Evolutionary conservation across 345 rosid species (phyloP).

Genomic region (Geranium brycei): DNA sequence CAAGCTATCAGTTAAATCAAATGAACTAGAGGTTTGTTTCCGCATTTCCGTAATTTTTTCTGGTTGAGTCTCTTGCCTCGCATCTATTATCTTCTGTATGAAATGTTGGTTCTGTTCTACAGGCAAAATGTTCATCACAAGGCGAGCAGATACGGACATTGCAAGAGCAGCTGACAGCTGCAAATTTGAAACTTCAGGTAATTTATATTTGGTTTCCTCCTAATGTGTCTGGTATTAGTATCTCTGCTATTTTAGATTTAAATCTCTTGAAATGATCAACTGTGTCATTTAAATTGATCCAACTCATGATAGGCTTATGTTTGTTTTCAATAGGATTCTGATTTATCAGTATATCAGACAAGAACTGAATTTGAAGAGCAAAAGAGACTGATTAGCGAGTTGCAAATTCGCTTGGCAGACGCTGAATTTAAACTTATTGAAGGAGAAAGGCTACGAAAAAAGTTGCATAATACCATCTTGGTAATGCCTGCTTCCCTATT

Average conservation of each 20-base stretch:
- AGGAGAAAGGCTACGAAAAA: slow-evolving; percentile 88
- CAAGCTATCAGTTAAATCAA: slow-evolving; percentile 40
- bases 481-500: slow-evolving; percentile 22
- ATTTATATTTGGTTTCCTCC: not conserved
- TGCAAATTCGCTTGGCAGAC: slow-evolving; percentile 56
- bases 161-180: slow-evolving; percentile 50
- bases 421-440: slow-evolving; percentile 79
- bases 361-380: slow-evolving; percentile 63
- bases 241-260: not conserved
- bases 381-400: slow-evolving; percentile 50
- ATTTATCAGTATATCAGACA: slow-evolving; percentile 59
- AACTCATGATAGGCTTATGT: slow-evolving; percentile 3
- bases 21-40: slow-evolving; percentile 59
- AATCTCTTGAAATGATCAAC: not conserved
- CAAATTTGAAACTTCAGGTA: slow-evolving; percentile 65
- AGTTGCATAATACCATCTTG: slow-evolving; percentile 89
- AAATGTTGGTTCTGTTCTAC: slow-evolving; percentile 16
- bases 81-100: slow-evolving; percentile 4
- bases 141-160: slow-evolving; percentile 44
- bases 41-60: slow-evolving; percentile 1
- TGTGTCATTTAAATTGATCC: slow-evolving; percentile 2
- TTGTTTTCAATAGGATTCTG: slow-evolving; percentile 43
- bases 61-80: not conserved
- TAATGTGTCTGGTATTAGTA: not conserved
- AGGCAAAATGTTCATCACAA: slow-evolving; percentile 65